These are phyloP conservation scores for Fusarium sp. DNA, from an alignment of 2,329 filamentous ascomycete genomes.

Conservation along the genomic window DNA sequence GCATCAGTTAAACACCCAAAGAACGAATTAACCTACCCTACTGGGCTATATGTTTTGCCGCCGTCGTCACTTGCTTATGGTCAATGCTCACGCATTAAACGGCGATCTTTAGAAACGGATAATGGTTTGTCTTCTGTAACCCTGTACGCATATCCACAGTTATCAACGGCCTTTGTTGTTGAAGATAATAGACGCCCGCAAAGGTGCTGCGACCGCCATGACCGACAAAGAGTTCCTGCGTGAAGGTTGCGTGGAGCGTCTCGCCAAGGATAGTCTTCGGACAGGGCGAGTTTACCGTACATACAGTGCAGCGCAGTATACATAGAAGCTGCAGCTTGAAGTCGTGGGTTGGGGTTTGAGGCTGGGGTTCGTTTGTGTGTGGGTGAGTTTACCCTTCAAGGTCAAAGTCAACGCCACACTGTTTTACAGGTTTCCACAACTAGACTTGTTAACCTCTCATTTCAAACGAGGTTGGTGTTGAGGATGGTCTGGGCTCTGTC, in stretches of 20 bases:
- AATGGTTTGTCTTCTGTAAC: not conserved
- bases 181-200: constrained; percentile 23
- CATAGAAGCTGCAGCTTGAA: constrained; percentile 14
- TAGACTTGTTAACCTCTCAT: constrained; percentile 20
- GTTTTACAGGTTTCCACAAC: constrained; percentile 3
- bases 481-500: constrained; percentile 15
- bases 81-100: constrained; percentile 11
- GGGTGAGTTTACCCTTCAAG: constrained; percentile 15
- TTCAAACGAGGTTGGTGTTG: constrained; percentile 22
- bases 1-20: constrained; percentile 3
- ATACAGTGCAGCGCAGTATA: constrained; percentile 3
- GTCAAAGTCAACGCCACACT: constrained; percentile 17
- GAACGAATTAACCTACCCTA: not conserved
- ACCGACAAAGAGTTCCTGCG: constrained; percentile 38
- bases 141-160: constrained; percentile 6
- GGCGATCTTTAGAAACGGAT: constrained; percentile 14
- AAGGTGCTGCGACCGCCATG: constrained; percentile 14
- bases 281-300: constrained; percentile 20
- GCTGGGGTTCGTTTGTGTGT: constrained; percentile 10
- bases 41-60: constrained; percentile 27
- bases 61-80: constrained; percentile 31
- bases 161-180: not conserved
- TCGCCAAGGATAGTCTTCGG: constrained; percentile 26
- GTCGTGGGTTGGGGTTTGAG: constrained; percentile 19
- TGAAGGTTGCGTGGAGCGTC: constrained; percentile 37